A percentile compares a stretch with the other conserved stretches of the same genome.
These are phyloP conservation scores for Paspalum vaginatum DNA, from an alignment of 176 grass and related monocot genomes.

Conservation along the genomic window DNA sequence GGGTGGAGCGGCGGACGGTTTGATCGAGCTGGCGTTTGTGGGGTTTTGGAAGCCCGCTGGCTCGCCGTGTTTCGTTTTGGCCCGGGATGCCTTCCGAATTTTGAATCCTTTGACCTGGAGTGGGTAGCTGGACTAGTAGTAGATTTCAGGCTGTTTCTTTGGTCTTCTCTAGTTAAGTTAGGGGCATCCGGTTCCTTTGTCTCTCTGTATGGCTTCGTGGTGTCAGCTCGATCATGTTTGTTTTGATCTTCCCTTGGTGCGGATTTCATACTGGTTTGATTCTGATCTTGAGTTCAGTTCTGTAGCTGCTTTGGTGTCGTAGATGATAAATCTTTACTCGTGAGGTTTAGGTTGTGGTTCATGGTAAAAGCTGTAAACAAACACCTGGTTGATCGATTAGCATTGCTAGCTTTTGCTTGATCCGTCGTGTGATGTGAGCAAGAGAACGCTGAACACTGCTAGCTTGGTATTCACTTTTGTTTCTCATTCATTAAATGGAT, in stretches of 20 bases:
- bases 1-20: constrained; percentile 15
- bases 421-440: neutral
- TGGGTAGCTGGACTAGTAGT: constrained; percentile 2
- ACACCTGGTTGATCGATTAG: neutral
- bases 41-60: neutral
- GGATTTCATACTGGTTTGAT: neutral
- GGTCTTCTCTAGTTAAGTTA: neutral
- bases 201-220: neutral
- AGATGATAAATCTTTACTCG: neutral
- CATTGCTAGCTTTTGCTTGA: neutral
- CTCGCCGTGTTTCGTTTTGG: neutral
- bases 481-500: neutral
- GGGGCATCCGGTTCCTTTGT: neutral
- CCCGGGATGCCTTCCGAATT: constrained; percentile 1
- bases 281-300: neutral
- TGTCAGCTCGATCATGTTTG: constrained; percentile 5
- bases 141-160: constrained; percentile 11
- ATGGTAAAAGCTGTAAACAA: neutral
- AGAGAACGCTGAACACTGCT: neutral
- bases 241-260: neutral
- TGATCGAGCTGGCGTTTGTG: constrained; percentile 16
- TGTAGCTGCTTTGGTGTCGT: constrained; percentile 9
- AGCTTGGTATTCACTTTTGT: neutral
- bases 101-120: constrained; percentile 13
- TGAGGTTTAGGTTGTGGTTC: constrained; percentile 9